Conservation (phyloP, 108 stramenopile genomes). For the Skeletonema potamos region DNA sequence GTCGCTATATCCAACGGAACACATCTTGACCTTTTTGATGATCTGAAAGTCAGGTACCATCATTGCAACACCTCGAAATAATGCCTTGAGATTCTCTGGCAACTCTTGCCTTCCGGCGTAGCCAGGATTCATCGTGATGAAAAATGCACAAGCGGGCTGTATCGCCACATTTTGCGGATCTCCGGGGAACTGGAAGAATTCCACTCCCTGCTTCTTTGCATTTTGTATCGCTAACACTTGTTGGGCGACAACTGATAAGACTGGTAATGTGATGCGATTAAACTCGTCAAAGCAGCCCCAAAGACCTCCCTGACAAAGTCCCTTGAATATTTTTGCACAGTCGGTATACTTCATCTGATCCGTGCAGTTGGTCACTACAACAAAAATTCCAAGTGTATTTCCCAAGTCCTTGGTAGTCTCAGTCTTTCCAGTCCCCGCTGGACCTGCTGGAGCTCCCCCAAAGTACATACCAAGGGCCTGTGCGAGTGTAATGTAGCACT, state of each 20-base stretch:
- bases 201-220: slow-evolving; percentile 82
- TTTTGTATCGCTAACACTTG: slow-evolving; percentile 90
- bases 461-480: slow-evolving; percentile 94
- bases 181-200: slow-evolving; percentile 88
- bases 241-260: slow-evolving; percentile 92
- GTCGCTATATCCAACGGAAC: slow-evolving; percentile 84
- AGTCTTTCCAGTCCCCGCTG: slow-evolving; percentile 91
- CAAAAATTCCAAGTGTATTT: slow-evolving; percentile 87
- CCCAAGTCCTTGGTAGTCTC: slow-evolving; percentile 88
- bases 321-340: slow-evolving; percentile 95
- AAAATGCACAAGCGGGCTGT: slow-evolving; percentile 86
- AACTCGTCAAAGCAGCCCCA: slow-evolving; percentile 97
- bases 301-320: slow-evolving; percentile 86
- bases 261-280: slow-evolving; percentile 91
- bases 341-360: slow-evolving; percentile 92
- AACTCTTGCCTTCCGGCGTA: slow-evolving; percentile 94
- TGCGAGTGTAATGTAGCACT: slow-evolving; percentile 92
- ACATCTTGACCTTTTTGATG: slow-evolving; percentile 95
- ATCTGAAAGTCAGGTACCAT: slow-evolving; percentile 94
- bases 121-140: slow-evolving; percentile 96
- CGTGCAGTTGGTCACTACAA: slow-evolving; percentile 92
- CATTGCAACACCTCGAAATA: slow-evolving; percentile 93
- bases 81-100: slow-evolving; percentile 92
- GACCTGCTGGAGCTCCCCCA: slow-evolving; percentile 93
- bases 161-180: slow-evolving; percentile 86